These are phyloP conservation scores for Evernia prunastri DNA, from an alignment of 495 filamentous ascomycete genomes.

Conservation along the genomic window DNA sequence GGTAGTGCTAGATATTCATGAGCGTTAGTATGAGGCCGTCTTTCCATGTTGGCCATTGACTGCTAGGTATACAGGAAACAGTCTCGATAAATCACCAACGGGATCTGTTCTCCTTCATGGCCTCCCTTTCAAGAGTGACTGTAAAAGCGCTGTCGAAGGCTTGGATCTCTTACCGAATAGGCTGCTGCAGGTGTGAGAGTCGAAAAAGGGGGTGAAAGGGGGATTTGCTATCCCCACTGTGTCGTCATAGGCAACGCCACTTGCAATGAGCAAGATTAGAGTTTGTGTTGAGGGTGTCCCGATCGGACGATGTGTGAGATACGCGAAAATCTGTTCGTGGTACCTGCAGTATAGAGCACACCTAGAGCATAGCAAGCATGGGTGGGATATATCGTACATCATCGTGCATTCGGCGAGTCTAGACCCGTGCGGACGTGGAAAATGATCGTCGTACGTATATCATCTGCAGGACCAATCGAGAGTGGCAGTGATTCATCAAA, in stretches of 20 bases:
- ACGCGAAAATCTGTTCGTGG: background rate
- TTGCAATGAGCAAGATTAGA: background rate
- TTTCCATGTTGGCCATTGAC: background rate
- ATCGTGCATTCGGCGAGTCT: background rate
- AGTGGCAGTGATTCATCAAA: background rate
- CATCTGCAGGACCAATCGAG: background rate
- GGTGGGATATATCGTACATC: too few species aligned
- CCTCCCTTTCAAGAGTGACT: background rate
- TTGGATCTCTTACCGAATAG: background rate
- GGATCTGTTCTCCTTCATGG: background rate
- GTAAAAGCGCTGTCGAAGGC: background rate
- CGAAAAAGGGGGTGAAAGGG: background rate
- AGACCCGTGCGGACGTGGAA: background rate
- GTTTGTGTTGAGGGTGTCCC: background rate
- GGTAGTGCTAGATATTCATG: too few species aligned
- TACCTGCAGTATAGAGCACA: conserved; percentile 5
- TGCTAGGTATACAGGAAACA: background rate
- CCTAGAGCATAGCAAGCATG: too few species aligned
- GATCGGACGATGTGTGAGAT: background rate
- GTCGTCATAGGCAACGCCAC: background rate
- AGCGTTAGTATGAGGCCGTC: background rate
- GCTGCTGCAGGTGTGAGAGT: background rate
- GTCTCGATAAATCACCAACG: background rate
- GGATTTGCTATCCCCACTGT: background rate
- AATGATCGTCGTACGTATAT: background rate